A percentile compares a stretch with the other conserved stretches of the same genome.
Evolutionary conservation across 805 yeast species (phyloP).

Genomic region (Yamadazyma philogaea): DNA sequence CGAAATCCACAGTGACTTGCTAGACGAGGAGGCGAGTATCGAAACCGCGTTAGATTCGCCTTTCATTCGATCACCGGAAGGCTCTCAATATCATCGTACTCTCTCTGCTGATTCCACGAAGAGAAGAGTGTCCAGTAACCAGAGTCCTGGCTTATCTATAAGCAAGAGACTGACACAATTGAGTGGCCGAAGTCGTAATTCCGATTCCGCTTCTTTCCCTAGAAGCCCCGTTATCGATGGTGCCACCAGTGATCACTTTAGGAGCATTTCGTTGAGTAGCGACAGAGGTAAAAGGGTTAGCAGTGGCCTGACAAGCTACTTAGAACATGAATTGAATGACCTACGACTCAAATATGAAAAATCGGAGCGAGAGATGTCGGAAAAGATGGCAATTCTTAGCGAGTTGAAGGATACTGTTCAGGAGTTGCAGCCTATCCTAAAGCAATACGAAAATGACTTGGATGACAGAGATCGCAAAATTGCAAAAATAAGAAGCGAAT

Average conservation of each 20-base stretch:
- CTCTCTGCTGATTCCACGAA: conserved; percentile 6
- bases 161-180: conserved; percentile 8
- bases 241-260: background rate
- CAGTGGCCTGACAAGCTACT: conserved; percentile 3
- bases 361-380: conserved; percentile 32
- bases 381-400: conserved; percentile 43
- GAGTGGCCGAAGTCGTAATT: conserved; percentile 10
- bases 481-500: conserved; percentile 42
- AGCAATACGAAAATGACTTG: conserved; percentile 44
- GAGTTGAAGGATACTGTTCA: conserved; percentile 49
- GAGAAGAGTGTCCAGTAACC: background rate
- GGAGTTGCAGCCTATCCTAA: conserved; percentile 47
- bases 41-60: background rate
- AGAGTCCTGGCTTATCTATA: background rate
- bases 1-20: conserved; percentile 5
- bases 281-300: conserved; percentile 1
- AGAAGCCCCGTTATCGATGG: conserved; percentile 9
- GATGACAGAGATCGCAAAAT: conserved; percentile 45
- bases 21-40: conserved; percentile 2
- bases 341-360: conserved; percentile 23
- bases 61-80: background rate
- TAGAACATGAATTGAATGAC: conserved; percentile 16
- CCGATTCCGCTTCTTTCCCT: conserved; percentile 9
- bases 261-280: conserved; percentile 7
- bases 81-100: conserved; percentile 2